Percentiles rank a stretch among this genome's conserved stretches.
phyloP scores from a whole-genome alignment of 2,329 filamentous ascomycete species.

The Fusarium citri region DNA sequence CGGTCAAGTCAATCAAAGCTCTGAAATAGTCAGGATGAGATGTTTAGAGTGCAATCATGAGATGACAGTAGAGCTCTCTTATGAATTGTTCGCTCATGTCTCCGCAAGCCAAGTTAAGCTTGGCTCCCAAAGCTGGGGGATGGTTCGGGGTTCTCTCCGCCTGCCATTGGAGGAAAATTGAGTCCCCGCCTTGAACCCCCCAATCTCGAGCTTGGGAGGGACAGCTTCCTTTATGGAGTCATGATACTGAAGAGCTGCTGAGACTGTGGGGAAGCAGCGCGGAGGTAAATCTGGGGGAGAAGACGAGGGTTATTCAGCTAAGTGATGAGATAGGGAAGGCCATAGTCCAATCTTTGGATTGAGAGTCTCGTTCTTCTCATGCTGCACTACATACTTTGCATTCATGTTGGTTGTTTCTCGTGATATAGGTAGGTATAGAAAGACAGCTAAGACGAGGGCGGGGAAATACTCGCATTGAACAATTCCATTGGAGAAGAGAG shows the following conservation, averaged over 20 bases:
- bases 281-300: neutral
- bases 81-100: slow-evolving; percentile 43
- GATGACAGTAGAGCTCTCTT: slow-evolving; percentile 26
- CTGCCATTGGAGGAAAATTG: slow-evolving; percentile 48
- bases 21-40: neutral
- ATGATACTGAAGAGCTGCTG: slow-evolving; percentile 33
- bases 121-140: slow-evolving; percentile 14
- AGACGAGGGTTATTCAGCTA: slow-evolving; percentile 9
- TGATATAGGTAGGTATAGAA: neutral
- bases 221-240: slow-evolving; percentile 30
- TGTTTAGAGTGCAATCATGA: slow-evolving; percentile 14
- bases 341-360: neutral
- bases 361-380: neutral
- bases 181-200: slow-evolving; percentile 34
- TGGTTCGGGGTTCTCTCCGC: slow-evolving; percentile 43
- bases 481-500: slow-evolving; percentile 13
- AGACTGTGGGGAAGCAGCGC: slow-evolving; percentile 20
- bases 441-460: slow-evolving; percentile 4
- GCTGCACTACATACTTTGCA: neutral
- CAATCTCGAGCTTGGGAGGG: slow-evolving; percentile 32
- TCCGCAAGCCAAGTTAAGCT: slow-evolving; percentile 21
- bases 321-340: neutral
- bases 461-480: slow-evolving; percentile 16
- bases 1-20: neutral
- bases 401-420: slow-evolving; percentile 6